Evolutionary conservation across 2,329 filamentous ascomycete species (phyloP), one percentile per base, ranked within the genome.

Genomic region (Achaetomium macrosporum): DNA sequence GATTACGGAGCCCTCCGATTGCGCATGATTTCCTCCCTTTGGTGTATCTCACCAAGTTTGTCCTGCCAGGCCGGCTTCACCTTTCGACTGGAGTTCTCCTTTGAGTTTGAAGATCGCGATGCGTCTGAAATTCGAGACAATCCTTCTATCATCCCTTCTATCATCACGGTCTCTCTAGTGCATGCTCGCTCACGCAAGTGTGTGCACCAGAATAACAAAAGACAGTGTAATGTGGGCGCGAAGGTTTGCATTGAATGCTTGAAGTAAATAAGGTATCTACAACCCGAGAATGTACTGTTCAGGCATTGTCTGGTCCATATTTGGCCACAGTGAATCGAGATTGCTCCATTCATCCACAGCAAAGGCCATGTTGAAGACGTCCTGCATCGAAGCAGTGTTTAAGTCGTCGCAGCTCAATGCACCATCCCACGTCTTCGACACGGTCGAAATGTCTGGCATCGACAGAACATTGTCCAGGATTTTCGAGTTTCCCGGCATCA

Each of bases 331-430:
- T 17, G 43, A 46, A 8, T 46, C 43, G 31, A 46, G 43, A 16
- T 46, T 46, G 31, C 43, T 46, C 43, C 43, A 46, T 12, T 46
- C 43, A 16, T 46, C 43, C 6, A 46, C 43, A 29, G 43, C 33
- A 46, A 46, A 46, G 6, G 43, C 43, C 43, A 46, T 46, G 19
- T 30, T 46, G 43, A 46, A 46, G 6, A 46, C 43, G 33, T 46
- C 43, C 19, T 46, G 43, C 43, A 46, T 46, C 2, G 43, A 46
- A 15, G 43, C 43, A 15, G 43, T 17, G 31, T 37, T 46, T 31
- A 46, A 15, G 17, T 46, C 43, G 15, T 36, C 43, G 12, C 20
- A 20, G 33, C 33, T 36, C 17, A 46, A 2, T 8, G 43, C 31
- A 9, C 43, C 43, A 25, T 37, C 43, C 43, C 43, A 46, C 33